phyloP scores from a whole-genome alignment of 2,329 filamentous ascomycete genomes.

The Chrysosporium keratinophilum region DNA sequence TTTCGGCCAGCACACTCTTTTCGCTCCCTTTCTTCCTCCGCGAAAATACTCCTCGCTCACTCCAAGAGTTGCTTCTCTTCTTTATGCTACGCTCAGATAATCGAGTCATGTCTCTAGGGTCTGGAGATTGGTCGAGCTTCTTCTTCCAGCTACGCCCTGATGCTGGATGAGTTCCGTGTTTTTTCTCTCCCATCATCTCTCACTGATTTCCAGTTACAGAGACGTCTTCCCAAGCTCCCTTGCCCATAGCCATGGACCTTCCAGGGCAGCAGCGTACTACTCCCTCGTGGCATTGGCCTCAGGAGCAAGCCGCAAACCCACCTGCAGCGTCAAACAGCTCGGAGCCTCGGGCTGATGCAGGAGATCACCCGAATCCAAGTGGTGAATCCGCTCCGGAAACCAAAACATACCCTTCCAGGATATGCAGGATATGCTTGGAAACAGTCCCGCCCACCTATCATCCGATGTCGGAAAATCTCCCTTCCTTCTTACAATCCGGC shows the following conservation, averaged over 20 bases:
- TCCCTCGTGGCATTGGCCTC: constrained; percentile 20
- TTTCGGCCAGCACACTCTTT: constrained; percentile 9
- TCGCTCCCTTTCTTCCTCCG: constrained; percentile 6
- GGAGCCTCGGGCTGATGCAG: background rate
- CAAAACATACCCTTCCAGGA: constrained; percentile 57
- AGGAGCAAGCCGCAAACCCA: background rate
- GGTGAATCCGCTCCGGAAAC: constrained; percentile 9
- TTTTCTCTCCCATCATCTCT: background rate
- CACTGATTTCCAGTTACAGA: background rate
- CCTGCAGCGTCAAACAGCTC: background rate
- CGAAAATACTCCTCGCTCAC: background rate
- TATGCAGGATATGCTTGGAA: constrained; percentile 85
- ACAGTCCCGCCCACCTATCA: constrained; percentile 52
- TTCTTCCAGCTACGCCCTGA: background rate
- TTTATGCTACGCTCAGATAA: constrained; percentile 6
- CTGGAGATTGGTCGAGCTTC: background rate
- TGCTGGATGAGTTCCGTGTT: constrained; percentile 11
- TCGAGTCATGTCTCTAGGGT: constrained; percentile 12
- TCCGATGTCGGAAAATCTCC: constrained; percentile 43
- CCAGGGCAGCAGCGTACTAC: background rate
- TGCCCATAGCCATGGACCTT: constrained; percentile 3
- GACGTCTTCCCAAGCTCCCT: background rate
- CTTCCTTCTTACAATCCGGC: constrained; percentile 46
- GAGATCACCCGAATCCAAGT: background rate
- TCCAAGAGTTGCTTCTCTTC: constrained; percentile 14